Conservation (phyloP, 2,329 filamentous ascomycete genomes). For the Stagonosporopsis vannaccii region DNA sequence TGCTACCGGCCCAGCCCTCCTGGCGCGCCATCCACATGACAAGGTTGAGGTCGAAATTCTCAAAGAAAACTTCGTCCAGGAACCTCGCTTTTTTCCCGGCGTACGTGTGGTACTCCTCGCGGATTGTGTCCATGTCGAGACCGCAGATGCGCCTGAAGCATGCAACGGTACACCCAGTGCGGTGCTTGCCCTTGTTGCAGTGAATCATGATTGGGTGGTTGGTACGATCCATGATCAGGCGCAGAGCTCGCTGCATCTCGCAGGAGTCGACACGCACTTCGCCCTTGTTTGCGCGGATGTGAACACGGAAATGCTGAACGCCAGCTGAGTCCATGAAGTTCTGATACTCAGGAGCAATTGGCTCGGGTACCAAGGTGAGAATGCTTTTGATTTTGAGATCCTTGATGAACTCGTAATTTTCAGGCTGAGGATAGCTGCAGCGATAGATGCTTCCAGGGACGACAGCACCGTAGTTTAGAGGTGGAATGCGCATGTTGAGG, state of each 20-base stretch:
- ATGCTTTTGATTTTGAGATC: constrained; percentile 78
- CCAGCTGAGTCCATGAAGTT: constrained; percentile 70
- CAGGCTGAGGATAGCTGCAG: constrained; percentile 77
- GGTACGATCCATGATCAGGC: constrained; percentile 71
- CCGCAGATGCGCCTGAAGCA: constrained; percentile 74
- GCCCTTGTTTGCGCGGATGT: constrained; percentile 90
- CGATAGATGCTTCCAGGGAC: constrained; percentile 76
- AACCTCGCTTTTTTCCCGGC: constrained; percentile 59
- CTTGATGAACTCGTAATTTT: constrained; percentile 75
- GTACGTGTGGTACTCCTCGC: constrained; percentile 77
- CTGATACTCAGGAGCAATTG: constrained; percentile 57
- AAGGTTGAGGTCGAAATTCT: constrained; percentile 52
- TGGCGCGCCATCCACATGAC: constrained; percentile 50
- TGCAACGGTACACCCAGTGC: constrained; percentile 87
- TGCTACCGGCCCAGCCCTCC: constrained; percentile 37
- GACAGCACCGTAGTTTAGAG: constrained; percentile 79
- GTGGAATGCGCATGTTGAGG: constrained; percentile 55
- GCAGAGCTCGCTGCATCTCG: constrained; percentile 74
- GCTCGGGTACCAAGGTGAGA: constrained; percentile 66
- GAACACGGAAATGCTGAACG: constrained; percentile 77
- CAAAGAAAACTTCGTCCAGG: constrained; percentile 56
- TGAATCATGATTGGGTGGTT: constrained; percentile 87
- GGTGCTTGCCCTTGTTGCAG: constrained; percentile 94
- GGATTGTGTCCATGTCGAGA: constrained; percentile 67
- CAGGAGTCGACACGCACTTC: constrained; percentile 49